These are phyloP conservation scores for Pascua guehoae DNA, from an alignment of 1,284 basidiomycete genomes.

Conservation along the genomic window DNA sequence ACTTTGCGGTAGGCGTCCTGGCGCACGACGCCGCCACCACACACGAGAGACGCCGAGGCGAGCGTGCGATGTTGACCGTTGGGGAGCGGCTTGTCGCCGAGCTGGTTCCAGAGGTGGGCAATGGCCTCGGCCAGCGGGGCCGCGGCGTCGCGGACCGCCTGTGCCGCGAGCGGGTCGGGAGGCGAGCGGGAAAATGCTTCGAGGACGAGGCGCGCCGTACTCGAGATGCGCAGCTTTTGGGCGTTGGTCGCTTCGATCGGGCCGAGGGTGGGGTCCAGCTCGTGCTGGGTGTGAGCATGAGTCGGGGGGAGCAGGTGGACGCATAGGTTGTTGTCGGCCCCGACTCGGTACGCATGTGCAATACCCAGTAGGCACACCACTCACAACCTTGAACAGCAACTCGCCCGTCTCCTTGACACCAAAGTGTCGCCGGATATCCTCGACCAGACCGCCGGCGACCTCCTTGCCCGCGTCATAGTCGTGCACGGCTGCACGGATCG, in stretches of 20 bases:
- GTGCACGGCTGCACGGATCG: conserved; percentile 26
- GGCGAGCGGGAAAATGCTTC: conserved; percentile 12
- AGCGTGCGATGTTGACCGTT: conserved; percentile 3
- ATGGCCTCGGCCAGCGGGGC: conserved; percentile 19
- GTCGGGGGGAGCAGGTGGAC: no score
- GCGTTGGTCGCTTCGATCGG: conserved; percentile 28
- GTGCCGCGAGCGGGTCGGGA: conserved; percentile 26
- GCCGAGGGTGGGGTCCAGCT: conserved; percentile 24
- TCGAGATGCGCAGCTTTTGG: conserved; percentile 31
- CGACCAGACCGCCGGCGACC: conserved; percentile 18
- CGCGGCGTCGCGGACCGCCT: conserved; percentile 20
- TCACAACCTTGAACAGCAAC: conserved; percentile 30
- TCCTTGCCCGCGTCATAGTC: conserved; percentile 29
- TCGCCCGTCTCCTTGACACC: conserved; percentile 26
- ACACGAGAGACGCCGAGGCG: conserved; percentile 19
- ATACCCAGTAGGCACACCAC: conserved; percentile 5
- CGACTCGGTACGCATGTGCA: no score
- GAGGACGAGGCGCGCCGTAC: conserved; percentile 22
- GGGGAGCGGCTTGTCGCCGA: conserved; percentile 3
- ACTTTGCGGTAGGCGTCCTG: conserved; percentile 26
- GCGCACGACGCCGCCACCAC: conserved; percentile 32
- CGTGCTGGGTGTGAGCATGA: conserved; percentile 21
- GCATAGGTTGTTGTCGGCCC: no score
- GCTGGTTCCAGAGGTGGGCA: conserved; percentile 23
- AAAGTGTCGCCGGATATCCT: conserved; percentile 25